A percentile compares a stretch with the other conserved stretches of the same genome.
These are phyloP conservation scores for Globisporangium orthogonon DNA, from an alignment of 352 stramenopile genomes.

Conservation along the genomic window DNA sequence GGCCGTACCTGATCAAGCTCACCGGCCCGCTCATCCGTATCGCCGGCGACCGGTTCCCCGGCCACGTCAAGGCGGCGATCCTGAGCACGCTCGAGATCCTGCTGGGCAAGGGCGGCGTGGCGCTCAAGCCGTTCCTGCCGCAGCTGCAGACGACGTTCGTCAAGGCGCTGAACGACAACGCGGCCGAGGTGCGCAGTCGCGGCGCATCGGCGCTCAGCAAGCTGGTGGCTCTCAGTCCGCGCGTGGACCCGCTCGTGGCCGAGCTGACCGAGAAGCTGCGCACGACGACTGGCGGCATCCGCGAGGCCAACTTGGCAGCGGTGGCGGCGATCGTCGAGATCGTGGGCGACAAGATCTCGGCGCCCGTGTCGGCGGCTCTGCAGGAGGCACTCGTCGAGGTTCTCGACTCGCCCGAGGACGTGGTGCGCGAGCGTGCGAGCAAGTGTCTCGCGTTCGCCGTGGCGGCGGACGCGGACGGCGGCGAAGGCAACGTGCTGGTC, in stretches of 20 bases:
- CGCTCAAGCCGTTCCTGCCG: conserved; percentile 98
- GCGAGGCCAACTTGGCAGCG: conserved; percentile 73
- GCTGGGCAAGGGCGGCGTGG: conserved; percentile 93
- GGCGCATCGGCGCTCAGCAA: conserved; percentile 90
- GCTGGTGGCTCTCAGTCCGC: conserved; percentile 91
- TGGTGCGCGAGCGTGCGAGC: conserved; percentile 51
- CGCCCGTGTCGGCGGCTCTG: conserved; percentile 31
- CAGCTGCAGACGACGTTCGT: conserved; percentile 99
- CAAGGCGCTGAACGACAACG: conserved; percentile 98
- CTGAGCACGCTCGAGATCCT: conserved; percentile 96
- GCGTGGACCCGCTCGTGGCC: conserved; percentile 94
- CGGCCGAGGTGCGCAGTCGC: conserved; percentile 87
- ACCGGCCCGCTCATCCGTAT: conserved; percentile 97
- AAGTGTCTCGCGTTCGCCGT: conserved; percentile 64
- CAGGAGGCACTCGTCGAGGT: conserved; percentile 64
- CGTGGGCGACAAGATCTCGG: conserved; percentile 71
- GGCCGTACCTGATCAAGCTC: conserved; percentile 98
- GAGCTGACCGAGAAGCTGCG: conserved; percentile 89
- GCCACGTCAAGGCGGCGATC: conserved; percentile 97
- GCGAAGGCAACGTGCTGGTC: conserved; percentile 25
- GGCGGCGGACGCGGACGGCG: conserved; percentile 31
- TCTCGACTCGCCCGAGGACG: conserved; percentile 59
- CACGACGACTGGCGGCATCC: conserved; percentile 58
- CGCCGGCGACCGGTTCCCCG: conserved; percentile 97
- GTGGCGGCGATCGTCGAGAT: conserved; percentile 53